Percentiles rank a stretch among this genome's conserved stretches.
These are phyloP conservation scores for Penicillium lividum DNA, from an alignment of 495 filamentous ascomycete genomes.

Conservation along the genomic window DNA sequence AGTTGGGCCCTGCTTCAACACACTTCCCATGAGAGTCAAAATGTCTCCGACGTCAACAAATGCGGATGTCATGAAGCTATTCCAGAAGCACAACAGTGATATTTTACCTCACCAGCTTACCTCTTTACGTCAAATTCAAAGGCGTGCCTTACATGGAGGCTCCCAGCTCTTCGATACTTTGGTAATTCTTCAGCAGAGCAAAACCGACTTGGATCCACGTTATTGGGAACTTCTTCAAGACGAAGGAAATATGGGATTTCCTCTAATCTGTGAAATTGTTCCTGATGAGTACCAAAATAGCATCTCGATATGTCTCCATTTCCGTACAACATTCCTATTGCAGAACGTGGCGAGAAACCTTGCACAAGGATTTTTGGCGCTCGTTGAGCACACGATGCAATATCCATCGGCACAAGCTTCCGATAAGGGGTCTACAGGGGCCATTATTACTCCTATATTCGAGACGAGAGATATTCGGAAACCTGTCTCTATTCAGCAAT, in stretches of 20 bases:
- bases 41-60: slow-evolving; percentile 44
- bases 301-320: slow-evolving; percentile 28
- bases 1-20: slow-evolving; percentile 84
- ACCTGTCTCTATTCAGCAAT: background rate
- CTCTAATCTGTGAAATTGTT: slow-evolving; percentile 67
- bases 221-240: slow-evolving; percentile 71
- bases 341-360: slow-evolving; percentile 41
- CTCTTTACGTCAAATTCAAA: slow-evolving; percentile 55
- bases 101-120: slow-evolving; percentile 66
- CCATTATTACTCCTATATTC: slow-evolving; percentile 16
- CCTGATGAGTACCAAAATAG: slow-evolving; percentile 51
- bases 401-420: slow-evolving; percentile 36
- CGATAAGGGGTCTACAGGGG: slow-evolving; percentile 21
- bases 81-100: slow-evolving; percentile 59
- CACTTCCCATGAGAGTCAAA: slow-evolving; percentile 66
- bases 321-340: slow-evolving; percentile 40
- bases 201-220: slow-evolving; percentile 47
- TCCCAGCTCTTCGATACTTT: slow-evolving; percentile 71
- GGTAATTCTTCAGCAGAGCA: slow-evolving; percentile 66
- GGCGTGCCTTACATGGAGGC: slow-evolving; percentile 49
- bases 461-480: background rate
- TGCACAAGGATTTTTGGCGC: slow-evolving; percentile 46
- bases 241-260: slow-evolving; percentile 73
- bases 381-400: slow-evolving; percentile 43
- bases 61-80: slow-evolving; percentile 48